phyloP scores from a whole-genome alignment of 345 rosid species.

The Ricinus communis region DNA sequence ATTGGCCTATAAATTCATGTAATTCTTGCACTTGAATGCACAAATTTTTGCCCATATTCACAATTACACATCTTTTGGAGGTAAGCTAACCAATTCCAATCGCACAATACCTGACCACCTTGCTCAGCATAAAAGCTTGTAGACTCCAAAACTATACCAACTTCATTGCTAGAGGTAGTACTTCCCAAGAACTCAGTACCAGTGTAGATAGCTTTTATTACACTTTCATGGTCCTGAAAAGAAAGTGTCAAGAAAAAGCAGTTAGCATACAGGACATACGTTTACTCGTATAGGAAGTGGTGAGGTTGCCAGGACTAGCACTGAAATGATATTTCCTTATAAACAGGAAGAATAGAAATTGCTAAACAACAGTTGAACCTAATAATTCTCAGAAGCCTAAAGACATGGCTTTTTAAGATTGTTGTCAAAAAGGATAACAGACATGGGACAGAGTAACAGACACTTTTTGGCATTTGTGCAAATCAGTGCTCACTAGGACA shows the following conservation, averaged over 20 bases:
- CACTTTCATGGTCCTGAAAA: constrained; percentile 67
- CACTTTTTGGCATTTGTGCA: background rate
- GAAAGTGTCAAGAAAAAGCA: constrained; percentile 15
- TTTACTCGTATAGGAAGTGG: background rate
- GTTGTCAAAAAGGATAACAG: too few species aligned
- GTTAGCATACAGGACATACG: background rate
- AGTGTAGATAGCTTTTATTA: constrained; percentile 74
- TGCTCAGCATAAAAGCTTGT: constrained; percentile 97
- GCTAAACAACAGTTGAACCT: background rate
- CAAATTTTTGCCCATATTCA: too few species aligned
- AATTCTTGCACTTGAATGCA: background rate
- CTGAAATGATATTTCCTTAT: background rate
- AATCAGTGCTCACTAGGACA: too few species aligned
- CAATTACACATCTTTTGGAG: background rate
- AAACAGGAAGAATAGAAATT: background rate
- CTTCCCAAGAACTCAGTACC: constrained; percentile 69
- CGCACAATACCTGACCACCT: constrained; percentile 89
- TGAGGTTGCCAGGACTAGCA: background rate
- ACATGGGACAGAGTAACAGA: too few species aligned
- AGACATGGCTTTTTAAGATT: background rate
- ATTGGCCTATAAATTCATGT: background rate
- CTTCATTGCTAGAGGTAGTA: constrained; percentile 48
- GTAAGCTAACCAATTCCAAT: background rate
- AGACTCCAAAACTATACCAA: constrained; percentile 75
- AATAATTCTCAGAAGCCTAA: background rate